Evolutionary conservation across 345 rosid species (phyloP).

Genomic region (Acer campestre): DNA sequence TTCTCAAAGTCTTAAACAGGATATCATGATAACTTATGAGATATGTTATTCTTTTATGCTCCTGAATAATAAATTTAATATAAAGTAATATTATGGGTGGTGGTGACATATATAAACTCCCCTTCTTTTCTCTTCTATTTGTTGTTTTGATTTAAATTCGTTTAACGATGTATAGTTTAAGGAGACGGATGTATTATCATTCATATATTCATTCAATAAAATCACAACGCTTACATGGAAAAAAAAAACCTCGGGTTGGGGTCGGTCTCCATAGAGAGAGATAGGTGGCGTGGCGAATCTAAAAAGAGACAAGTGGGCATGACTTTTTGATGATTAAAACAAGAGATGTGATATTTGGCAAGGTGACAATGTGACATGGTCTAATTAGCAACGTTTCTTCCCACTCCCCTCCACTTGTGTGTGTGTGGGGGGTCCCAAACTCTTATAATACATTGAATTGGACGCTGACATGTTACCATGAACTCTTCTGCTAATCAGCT

Average conservation of each 20-base stretch:
- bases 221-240: neutral
- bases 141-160: too few relatives aligned
- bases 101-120: neutral
- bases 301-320: constrained; percentile 6
- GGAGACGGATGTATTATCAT: neutral
- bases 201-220: neutral
- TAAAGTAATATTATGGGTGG: neutral
- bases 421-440: neutral
- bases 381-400: neutral
- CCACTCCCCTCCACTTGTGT: constrained; percentile 1
- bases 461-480: neutral
- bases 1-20: neutral
- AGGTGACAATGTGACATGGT: neutral
- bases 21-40: neutral
- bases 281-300: neutral
- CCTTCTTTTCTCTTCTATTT: too few relatives aligned
- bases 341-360: neutral
- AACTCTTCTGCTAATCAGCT: too few relatives aligned
- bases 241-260: neutral
- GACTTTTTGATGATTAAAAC: neutral
- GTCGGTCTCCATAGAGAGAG: neutral
- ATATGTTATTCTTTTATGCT: neutral
- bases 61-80: neutral
- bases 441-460: neutral
- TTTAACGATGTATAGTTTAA: too few relatives aligned